Evolutionary conservation across 2,329 filamentous ascomycete genomes (phyloP), one percentile per base, ranked within the genome.

Genomic region (Apiospora koreana): DNA sequence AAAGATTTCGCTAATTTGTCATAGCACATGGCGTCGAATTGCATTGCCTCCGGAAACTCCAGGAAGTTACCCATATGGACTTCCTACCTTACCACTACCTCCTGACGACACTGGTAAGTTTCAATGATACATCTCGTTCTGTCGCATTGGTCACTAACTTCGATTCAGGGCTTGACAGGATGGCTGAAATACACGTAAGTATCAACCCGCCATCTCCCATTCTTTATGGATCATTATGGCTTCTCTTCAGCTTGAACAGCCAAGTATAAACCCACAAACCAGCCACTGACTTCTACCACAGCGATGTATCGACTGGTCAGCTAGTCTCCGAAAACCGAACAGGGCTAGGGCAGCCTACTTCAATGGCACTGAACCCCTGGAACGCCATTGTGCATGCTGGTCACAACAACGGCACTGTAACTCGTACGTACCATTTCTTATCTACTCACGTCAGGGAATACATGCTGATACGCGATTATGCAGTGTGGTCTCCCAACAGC

Each of bases 61-160:
- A 93, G 72, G 96, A 99, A 80, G 93, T 97, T 18, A 92, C 93
- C 16, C 92, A 97, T 80, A 94, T 99, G 87, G 94, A 98, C 81
- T 99, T 98, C 79, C 85, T 98, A 18, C 95, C 95, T 0, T 98
- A 98, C 79, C 96, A 99, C 80, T 99, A 97, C 80, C 89, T 99
- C 54, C 87, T 99, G 66, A 93, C 93, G 23, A 97, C 94, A 23
- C 88, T 95, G 77, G 92, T 93, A 81, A 85, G 91, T 87, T 21
- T 23, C 28, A 35, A 14, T 10, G 16, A 35, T 35, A 12, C 16
- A 12, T 12, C 28, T 1, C 3, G 2, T 21, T 58, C 8, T 58
- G 16, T 21, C 8, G 25, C n/a, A 43, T 12, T 25, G 43, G 16
- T 9, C 58, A 31, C 79, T 79, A 54, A 79, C 48, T 65, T 25